These are phyloP conservation scores for Trichosporon asahii DNA, from an alignment of 1,284 basidiomycete species.

Conservation along the genomic window DNA sequence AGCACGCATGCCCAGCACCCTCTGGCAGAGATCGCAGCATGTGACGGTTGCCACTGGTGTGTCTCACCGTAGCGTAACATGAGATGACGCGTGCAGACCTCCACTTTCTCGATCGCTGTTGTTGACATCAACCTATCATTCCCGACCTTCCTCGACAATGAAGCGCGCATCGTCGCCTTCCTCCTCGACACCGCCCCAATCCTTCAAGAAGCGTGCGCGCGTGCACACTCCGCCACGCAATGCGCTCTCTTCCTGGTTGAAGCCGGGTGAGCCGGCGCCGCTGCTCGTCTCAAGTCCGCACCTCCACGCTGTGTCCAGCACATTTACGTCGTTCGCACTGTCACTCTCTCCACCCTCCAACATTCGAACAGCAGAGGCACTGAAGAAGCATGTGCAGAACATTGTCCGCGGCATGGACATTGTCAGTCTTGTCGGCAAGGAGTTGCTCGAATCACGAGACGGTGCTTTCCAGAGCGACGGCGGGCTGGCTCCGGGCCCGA, in stretches of 20 bases:
- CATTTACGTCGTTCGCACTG: conserved; percentile 40
- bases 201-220: conserved; percentile 17
- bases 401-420: conserved; percentile 43
- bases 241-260: conserved; percentile 42
- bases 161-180: conserved; percentile 9
- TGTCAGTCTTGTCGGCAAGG: conserved; percentile 29
- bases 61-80: not conserved
- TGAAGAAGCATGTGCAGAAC: conserved; percentile 37
- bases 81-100: not conserved
- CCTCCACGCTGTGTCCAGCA: conserved; percentile 36
- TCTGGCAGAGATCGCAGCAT: too few species aligned
- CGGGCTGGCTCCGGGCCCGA: conserved; percentile 26
- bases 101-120: not conserved
- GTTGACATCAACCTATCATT: not conserved
- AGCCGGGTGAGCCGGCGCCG: conserved; percentile 30
- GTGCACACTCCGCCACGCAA: conserved; percentile 15
- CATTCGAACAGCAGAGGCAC: conserved; percentile 24
- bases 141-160: not conserved
- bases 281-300: conserved; percentile 36
- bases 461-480: conserved; percentile 41
- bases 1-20: too few species aligned
- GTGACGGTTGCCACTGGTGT: not conserved
- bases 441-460: conserved; percentile 30
- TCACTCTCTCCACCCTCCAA: conserved; percentile 33
- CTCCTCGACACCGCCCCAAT: conserved; percentile 11